Evolutionary conservation across 352 stramenopile genomes (phyloP).

Genomic region (Ophiocytium majus): DNA sequence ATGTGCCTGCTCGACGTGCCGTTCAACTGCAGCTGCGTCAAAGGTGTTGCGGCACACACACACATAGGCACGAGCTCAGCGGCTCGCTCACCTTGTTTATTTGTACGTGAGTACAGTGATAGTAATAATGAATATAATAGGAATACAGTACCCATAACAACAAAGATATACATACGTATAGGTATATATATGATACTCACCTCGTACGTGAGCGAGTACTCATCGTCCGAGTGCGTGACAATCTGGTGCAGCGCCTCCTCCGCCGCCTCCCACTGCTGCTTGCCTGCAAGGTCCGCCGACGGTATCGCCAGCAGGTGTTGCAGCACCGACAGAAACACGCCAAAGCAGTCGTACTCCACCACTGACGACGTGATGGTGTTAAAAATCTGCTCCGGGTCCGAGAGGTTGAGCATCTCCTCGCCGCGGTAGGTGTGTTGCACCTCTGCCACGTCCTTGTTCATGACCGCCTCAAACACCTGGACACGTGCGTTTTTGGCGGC

Average conservation of each 20-base stretch:
- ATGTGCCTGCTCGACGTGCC: no score
- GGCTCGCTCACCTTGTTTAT: no score
- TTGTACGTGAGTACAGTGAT: no score
- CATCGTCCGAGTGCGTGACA: conserved; percentile 52
- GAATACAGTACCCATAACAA: neutral
- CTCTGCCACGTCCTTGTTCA: conserved; percentile 57
- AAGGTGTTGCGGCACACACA: no score
- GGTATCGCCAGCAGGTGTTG: conserved; percentile 53
- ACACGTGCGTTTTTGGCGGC: no score
- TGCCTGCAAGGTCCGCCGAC: conserved; percentile 45
- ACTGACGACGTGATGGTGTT: conserved; percentile 44
- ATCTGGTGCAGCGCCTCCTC: conserved; percentile 55
- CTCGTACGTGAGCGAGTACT: conserved; percentile 54
- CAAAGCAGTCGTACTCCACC: conserved; percentile 56
- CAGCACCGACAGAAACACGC: conserved; percentile 52
- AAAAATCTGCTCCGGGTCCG: conserved; percentile 52
- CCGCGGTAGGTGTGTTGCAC: conserved; percentile 49
- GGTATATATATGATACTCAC: neutral
- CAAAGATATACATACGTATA: neutral
- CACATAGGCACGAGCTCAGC: no score
- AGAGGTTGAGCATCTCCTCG: conserved; percentile 47
- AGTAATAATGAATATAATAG: neutral
- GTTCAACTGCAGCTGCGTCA: no score
- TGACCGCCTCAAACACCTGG: conserved; percentile 56
- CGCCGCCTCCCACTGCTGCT: conserved; percentile 55